Evolutionary conservation across 257 asterid species (phyloP), one percentile per base, ranked within the genome.

Genomic region (Primulina huaijiensis): DNA sequence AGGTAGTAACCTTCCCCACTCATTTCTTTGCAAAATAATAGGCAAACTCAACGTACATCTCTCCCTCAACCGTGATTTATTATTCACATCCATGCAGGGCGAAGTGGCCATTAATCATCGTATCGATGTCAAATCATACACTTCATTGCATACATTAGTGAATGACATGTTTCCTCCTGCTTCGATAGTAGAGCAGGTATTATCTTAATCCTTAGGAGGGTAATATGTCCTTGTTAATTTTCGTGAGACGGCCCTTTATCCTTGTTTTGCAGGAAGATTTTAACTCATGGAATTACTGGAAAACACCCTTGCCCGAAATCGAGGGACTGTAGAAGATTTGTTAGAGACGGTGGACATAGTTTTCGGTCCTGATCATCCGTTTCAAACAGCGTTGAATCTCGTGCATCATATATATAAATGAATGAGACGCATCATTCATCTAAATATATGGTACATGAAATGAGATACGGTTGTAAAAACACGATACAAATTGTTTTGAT

Each of bases 131-230:
- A 94, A 91, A 67, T 91, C 99, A 2, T 94, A 94, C 84, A 94
- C 99, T 69, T 94, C 99, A 2, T 75, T 94, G 65, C 98, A 91
- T 83, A 94, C 98, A 0, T 74, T 94, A 40, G 99, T 94, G 68
- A 77, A 94, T 19, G 99, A 94, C 84, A 94, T 94, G 98, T 94
- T 94, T 85, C 99, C 99, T 0, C 97, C 98, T 3, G 89, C 98
- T 33, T 89, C 99, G 52, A 72, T 94, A 75, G 87, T 79, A 27
- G 99, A 94, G 85, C 98, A 94, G 99, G 99, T 94, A 80, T 57
- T 70, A 25, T 71, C 34, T 21, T 33, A 11, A 65, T 16, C 56
- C 0, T 16, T 30, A 31, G 62, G 30, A 17, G 14, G 29, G 16
- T 27, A 14, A 43, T 38, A 31, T 21, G 34, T 59, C 27, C 21